Percentiles rank a stretch among this genome's conserved stretches.
These are phyloP conservation scores for Phialophora tarda DNA, from an alignment of 2,329 filamentous ascomycete genomes.

Conservation along the genomic window DNA sequence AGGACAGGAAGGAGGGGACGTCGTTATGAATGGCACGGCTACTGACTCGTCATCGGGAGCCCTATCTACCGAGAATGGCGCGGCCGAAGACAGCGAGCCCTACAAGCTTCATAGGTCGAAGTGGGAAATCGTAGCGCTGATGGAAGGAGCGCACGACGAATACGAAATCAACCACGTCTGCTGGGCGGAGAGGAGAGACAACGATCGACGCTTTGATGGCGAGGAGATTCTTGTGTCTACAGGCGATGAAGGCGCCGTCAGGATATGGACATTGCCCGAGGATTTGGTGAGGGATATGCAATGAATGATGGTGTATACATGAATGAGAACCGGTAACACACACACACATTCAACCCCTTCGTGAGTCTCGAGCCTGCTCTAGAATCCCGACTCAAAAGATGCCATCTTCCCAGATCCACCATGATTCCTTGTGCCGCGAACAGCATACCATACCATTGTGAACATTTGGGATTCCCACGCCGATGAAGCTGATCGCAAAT, in stretches of 20 bases:
- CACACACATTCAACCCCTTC: not conserved
- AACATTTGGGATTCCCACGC: not conserved
- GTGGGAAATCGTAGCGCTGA: constrained; percentile 74
- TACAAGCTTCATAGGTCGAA: constrained; percentile 50
- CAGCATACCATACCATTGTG: not conserved
- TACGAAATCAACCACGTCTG: constrained; percentile 93
- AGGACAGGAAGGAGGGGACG: constrained; percentile 34
- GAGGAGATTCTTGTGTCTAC: constrained; percentile 91
- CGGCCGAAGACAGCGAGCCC: constrained; percentile 24
- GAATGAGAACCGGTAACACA: not conserved
- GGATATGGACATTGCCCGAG: constrained; percentile 69
- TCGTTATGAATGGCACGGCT: constrained; percentile 35
- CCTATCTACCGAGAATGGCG: not conserved
- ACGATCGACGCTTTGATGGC: constrained; percentile 59
- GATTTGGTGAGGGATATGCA: constrained; percentile 14
- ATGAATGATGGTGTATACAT: not conserved
- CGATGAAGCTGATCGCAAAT: not conserved
- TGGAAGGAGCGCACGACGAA: constrained; percentile 80
- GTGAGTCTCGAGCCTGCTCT: not conserved
- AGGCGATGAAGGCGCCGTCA: constrained; percentile 87
- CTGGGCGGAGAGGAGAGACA: constrained; percentile 82
- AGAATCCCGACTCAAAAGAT: not conserved
- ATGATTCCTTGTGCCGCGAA: not conserved
- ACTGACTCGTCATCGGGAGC: constrained; percentile 37
- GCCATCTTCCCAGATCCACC: not conserved